phyloP scores from a whole-genome alignment of 2,329 filamentous ascomycete species.

The Penicillium nordicum region DNA sequence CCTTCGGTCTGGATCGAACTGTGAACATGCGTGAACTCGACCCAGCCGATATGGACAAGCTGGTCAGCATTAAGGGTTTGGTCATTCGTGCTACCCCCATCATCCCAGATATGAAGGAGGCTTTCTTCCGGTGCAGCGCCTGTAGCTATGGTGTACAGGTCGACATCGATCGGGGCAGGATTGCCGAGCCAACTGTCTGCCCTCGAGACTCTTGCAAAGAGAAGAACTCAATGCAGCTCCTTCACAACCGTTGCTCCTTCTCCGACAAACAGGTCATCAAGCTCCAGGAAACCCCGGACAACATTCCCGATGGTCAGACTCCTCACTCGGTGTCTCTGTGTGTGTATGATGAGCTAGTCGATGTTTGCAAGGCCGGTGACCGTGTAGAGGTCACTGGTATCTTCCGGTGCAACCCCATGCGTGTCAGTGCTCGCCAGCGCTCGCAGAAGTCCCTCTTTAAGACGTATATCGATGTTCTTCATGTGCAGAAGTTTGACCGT shows the following conservation, averaged over 20 bases:
- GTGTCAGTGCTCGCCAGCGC: conserved; percentile 88
- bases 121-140: conserved; percentile 92
- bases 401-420: conserved; percentile 89
- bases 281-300: conserved; percentile 93
- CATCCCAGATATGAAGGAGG: conserved; percentile 98
- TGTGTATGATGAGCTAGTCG: conserved; percentile 93
- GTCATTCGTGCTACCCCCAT: conserved; percentile 95
- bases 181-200: conserved; percentile 88
- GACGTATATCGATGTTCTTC: conserved; percentile 92
- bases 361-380: conserved; percentile 97
- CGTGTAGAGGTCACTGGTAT: conserved; percentile 93
- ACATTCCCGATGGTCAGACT: conserved; percentile 90
- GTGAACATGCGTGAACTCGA: conserved; percentile 94
- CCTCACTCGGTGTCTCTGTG: conserved; percentile 96
- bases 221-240: conserved; percentile 95
- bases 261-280: conserved; percentile 99
- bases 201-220: conserved; percentile 76
- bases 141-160: conserved; percentile 90
- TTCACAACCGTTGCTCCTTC: conserved; percentile 93
- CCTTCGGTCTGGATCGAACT: conserved; percentile 80
- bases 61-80: conserved; percentile 90
- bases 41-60: conserved; percentile 91
- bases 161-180: conserved; percentile 91
- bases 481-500: conserved; percentile 95
- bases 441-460: conserved; percentile 96